phyloP scores from a whole-genome alignment of 2,329 filamentous ascomycete species.

The Alternaria conjuncta region DNA sequence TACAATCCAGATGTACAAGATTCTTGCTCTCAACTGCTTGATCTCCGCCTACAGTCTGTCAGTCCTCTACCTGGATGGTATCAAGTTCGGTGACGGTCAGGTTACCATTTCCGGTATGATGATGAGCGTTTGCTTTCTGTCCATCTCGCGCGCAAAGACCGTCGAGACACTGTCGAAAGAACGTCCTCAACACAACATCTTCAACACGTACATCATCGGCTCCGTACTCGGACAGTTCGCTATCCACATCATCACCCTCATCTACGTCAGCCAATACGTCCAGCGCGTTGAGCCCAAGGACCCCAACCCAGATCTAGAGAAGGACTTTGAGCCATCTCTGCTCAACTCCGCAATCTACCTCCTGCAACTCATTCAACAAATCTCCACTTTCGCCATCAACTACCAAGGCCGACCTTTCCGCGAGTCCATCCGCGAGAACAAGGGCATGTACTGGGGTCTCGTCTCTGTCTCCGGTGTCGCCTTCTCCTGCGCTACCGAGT shows the following conservation, averaged over 20 bases:
- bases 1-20: slow-evolving; percentile 99
- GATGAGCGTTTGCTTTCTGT: slow-evolving; percentile 99
- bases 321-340: slow-evolving; percentile 90
- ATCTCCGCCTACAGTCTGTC: slow-evolving; percentile 97
- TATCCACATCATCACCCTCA: slow-evolving; percentile 89
- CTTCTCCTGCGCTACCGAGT: slow-evolving; percentile 93
- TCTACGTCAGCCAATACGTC: slow-evolving; percentile 91
- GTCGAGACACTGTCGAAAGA: slow-evolving; percentile 97
- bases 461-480: slow-evolving; percentile 87
- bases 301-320: slow-evolving; percentile 82
- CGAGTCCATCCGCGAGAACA: slow-evolving; percentile 93
- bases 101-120: slow-evolving; percentile 99
- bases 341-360: slow-evolving; percentile 98
- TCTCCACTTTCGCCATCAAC: slow-evolving; percentile 98
- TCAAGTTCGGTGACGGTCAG: slow-evolving; percentile 98
- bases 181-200: slow-evolving; percentile 96
- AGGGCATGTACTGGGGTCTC: slow-evolving; percentile 97
- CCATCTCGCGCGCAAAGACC: slow-evolving; percentile 95
- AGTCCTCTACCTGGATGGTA: slow-evolving; percentile 95
- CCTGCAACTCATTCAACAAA: slow-evolving; percentile 96
- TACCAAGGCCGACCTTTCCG: slow-evolving; percentile 98
- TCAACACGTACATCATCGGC: slow-evolving; percentile 98
- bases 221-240: slow-evolving; percentile 97
- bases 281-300: slow-evolving; percentile 77
- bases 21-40: slow-evolving; percentile 94